Evolutionary conservation across 2,329 filamentous ascomycete genomes (phyloP).

Genomic region (Colletotrichum eremochloae): DNA sequence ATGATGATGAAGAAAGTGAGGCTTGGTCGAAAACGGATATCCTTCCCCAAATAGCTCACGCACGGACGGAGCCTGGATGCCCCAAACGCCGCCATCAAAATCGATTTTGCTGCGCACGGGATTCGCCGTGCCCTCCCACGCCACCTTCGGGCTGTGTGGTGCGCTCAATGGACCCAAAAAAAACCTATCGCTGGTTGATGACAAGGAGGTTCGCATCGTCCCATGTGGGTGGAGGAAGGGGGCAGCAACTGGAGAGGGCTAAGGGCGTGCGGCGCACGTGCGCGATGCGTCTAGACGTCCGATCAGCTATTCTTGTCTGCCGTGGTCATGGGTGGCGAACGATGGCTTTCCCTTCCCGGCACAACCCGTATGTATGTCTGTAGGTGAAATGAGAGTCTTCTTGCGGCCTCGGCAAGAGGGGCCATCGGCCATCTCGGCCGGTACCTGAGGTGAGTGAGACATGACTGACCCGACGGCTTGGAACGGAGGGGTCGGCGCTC

Average conservation of each 20-base stretch:
- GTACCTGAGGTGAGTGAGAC: conserved; percentile 1
- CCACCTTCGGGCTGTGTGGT: background rate
- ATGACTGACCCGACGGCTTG: conserved; percentile 3
- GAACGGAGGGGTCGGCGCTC: background rate
- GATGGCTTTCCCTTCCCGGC: background rate
- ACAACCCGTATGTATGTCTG: background rate
- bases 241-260: background rate
- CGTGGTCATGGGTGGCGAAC: no score
- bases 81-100: background rate
- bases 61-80: conserved; percentile 12
- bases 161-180: background rate
- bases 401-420: background rate
- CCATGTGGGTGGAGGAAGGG: background rate
- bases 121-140: background rate
- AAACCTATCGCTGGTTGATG: background rate
- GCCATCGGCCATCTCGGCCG: background rate
- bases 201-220: conserved; percentile 7
- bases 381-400: background rate
- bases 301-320: no score
- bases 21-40: background rate
- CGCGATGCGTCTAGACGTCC: background rate
- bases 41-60: conserved; percentile 22
- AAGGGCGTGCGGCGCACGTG: background rate
- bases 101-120: background rate
- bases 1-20: no score